phyloP scores from a whole-genome alignment of 148 eudicot species.

The Vaccinium myrtillus region DNA sequence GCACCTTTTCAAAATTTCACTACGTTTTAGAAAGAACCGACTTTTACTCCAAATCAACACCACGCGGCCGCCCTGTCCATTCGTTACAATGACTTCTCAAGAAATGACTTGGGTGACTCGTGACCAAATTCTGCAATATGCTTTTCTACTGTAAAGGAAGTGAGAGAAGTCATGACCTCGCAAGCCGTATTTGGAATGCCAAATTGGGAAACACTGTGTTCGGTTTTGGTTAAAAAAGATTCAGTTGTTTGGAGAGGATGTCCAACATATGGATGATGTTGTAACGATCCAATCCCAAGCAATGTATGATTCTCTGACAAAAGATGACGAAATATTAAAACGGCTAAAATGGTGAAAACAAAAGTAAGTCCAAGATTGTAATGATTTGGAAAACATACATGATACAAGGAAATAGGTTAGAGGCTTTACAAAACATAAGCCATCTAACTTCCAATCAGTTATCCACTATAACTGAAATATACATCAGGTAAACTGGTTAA shows the following conservation, averaged over 20 bases:
- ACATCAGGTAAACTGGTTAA: neutral
- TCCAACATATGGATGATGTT: neutral
- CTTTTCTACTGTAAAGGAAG: neutral
- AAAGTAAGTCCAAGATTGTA: neutral
- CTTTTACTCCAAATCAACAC: neutral
- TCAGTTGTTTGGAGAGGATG: neutral
- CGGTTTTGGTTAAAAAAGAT: neutral
- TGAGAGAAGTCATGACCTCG: neutral
- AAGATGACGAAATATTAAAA: neutral
- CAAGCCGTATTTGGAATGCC: neutral
- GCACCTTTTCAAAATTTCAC: neutral
- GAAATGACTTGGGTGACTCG: neutral
- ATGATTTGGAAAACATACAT: neutral
- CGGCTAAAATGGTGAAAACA: neutral
- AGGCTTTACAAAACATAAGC: conserved; percentile 8
- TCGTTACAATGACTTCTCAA: neutral
- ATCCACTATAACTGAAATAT: neutral
- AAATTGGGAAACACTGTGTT: neutral
- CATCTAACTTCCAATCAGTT: neutral
- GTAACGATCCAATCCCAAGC: neutral
- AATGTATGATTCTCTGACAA: neutral
- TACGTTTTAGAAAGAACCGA: neutral
- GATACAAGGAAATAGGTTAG: neutral
- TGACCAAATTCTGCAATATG: neutral
- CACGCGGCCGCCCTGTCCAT: neutral